Conservation (phyloP, 139 green algal species). For the Pseudopediastrum boryanum region DNA sequence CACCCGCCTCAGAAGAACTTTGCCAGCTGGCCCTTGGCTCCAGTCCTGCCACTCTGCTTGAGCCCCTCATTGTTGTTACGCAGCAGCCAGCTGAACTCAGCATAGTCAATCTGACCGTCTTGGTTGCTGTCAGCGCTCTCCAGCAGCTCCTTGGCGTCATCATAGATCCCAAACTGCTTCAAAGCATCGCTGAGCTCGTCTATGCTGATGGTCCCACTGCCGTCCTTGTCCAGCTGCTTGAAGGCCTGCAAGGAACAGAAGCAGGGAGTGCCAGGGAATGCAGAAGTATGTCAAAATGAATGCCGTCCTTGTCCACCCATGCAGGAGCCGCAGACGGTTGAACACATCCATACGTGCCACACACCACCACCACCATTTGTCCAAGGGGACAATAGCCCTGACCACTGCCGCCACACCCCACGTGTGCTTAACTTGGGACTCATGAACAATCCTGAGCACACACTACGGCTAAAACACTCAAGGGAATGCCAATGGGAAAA, state of each 20-base stretch:
- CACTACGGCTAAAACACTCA: too few species aligned
- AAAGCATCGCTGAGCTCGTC: slow-evolving; percentile 39
- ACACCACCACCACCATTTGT: too few species aligned
- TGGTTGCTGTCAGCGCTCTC: slow-evolving; percentile 53
- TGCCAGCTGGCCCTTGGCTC: slow-evolving; percentile 43
- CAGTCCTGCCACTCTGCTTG: not conserved
- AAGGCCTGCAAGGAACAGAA: slow-evolving; percentile 55
- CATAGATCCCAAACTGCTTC: slow-evolving; percentile 64
- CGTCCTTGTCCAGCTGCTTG: slow-evolving; percentile 72
- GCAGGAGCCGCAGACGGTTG: too few species aligned
- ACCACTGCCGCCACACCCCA: too few species aligned
- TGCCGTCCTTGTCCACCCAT: too few species aligned
- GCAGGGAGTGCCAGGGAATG: not conserved
- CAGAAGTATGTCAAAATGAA: too few species aligned
- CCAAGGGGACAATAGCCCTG: too few species aligned
- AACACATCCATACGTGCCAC: too few species aligned
- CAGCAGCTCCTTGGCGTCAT: slow-evolving; percentile 62
- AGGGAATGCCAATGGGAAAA: too few species aligned
- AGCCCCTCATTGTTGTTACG: slow-evolving; percentile 53
- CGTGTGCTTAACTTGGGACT: too few species aligned
- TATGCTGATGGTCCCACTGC: slow-evolving; percentile 70
- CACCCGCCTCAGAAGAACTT: slow-evolving; percentile 46
- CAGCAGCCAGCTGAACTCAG: slow-evolving; percentile 59
- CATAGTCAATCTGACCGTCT: slow-evolving; percentile 61
- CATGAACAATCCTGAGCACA: too few species aligned